Conservation (phyloP, 2,329 filamentous ascomycete species). For the Xylaria polymorpha region DNA sequence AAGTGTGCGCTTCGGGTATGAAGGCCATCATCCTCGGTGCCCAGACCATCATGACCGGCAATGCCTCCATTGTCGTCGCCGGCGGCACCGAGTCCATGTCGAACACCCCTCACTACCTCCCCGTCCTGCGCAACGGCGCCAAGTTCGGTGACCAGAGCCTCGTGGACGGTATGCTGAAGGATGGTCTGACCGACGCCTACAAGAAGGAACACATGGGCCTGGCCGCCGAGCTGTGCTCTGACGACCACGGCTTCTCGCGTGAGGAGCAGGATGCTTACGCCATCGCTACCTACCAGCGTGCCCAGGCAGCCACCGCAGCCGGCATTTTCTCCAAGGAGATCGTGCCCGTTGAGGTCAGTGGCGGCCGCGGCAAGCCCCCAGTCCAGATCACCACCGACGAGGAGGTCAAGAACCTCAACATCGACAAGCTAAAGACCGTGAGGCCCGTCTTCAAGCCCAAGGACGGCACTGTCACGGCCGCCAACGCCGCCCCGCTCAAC, state of each 20-base stretch:
- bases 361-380: conserved; percentile 88
- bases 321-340: conserved; percentile 90
- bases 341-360: conserved; percentile 85
- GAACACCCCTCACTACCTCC: conserved; percentile 95
- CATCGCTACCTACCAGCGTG: conserved; percentile 80
- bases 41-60: conserved; percentile 97
- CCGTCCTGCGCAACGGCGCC: conserved; percentile 83
- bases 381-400: conserved; percentile 87
- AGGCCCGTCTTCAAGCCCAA: conserved; percentile 84
- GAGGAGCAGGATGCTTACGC: conserved; percentile 95
- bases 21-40: conserved; percentile 95
- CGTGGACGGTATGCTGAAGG: conserved; percentile 91
- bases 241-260: conserved; percentile 82
- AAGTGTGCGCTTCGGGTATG: conserved; percentile 95
- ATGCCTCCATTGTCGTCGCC: conserved; percentile 90
- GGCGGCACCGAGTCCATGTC: conserved; percentile 99
- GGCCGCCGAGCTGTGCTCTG: conserved; percentile 88
- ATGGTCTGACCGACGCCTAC: conserved; percentile 94
- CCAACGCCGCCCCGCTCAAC: conserved; percentile 95
- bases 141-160: conserved; percentile 94
- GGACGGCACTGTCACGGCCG: conserved; percentile 90
- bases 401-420: conserved; percentile 93
- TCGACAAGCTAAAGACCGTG: conserved; percentile 84
- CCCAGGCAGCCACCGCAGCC: conserved; percentile 84
- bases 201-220: conserved; percentile 98